Base-by-base conservation (phyloP, 2,329 filamentous ascomycete genomes). In the Beauveria asiatica region DNA sequence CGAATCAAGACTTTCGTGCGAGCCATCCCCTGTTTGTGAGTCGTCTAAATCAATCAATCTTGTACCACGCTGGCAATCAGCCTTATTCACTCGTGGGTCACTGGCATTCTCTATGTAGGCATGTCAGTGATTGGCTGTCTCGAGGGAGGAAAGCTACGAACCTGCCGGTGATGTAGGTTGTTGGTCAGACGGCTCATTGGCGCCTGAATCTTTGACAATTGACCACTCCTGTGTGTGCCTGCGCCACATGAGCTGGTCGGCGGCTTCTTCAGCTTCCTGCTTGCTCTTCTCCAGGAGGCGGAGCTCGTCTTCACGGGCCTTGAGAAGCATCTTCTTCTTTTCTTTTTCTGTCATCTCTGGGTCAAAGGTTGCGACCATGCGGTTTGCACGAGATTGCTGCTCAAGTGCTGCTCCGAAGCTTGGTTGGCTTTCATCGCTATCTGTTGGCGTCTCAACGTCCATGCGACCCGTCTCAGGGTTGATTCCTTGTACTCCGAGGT, bases 391-490 rank as follows among this genome's bases (percentile, higher is more conserved):
- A 72, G 46, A 68, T 65, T 39, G 70, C 70, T 7, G 68, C 69
- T 25, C 72, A 68, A 17, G 67, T 51, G 64, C 71, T 67, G 50
- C 67, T 8, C 11, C 30, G 7, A 13, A 8, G n/a, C 25, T 45
- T 25, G 45, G 51, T 5, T 68, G 70, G 60, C 74, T 76, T 30
- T 73, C 72, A 1, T 77, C 78, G 62, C 77, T 81, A 16, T 75
- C 73, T 3, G 78, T 78, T 8, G 79, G 78, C 4, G 79, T 81
- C 42, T 82, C 70, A 16, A 79, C 69, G 61, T 83, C 78, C 53
- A 78, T 76, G 62, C 78, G 72, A 5, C 83, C 81, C 0, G 83
- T 84, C 46, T 75, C 71, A 0, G 83, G 83, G 65, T 85, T 84
- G 57, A 81, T 73, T 3, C 83, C 83, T 61, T 83, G 81, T 1